Base-by-base conservation (phyloP, 2,329 filamentous ascomycete species). In the Leptographium lundbergii region DNA sequence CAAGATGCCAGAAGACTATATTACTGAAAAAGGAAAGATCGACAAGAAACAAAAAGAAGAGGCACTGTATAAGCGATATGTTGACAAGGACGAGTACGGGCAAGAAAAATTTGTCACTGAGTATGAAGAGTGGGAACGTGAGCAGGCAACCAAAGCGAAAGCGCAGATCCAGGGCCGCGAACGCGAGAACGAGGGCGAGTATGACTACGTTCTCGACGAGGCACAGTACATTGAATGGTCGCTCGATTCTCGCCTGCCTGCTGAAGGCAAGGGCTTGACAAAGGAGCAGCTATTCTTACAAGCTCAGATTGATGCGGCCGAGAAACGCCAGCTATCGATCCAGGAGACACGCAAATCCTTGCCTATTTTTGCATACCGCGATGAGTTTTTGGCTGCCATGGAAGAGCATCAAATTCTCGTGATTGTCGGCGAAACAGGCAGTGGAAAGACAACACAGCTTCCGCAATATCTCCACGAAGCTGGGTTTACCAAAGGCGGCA, bases 381-480 rank as follows among this genome's bases (percentile, higher is more conserved):
- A 96, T 48, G 79, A 92, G 63, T 88, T 99, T 59, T 78, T 99
- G 25, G 81, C 85, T n/a, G 94, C 94, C 0, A 77, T 97, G n/a
- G 81, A 85, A 39, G 78, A 95, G 57, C 86, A 91, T 65, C 94
- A 96, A 67, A 84, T 95, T 17, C 73, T 99, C 13, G 90, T 99
- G 60, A 86, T 99, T 58, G 91, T 96, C 2, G 94, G 90, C 68
- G 91, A 97, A 71, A 99, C 94, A 0, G 94, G 94, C 57, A 91
- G 86, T 65, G 94, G 94, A 66, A 99, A 99, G 73, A 96, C 92
- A 0, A 99, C 94, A 0, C 94, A 99, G 69, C 75, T 97, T 19
- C 90, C 92, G 0, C 94, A 97, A 67, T 99, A 95, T 69, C 79
- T 97, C 0, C 87, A 95, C 66, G 92, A 97, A 70, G 89, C 89